Evolutionary conservation across 179 eudicot genomes (phyloP), one percentile per base, ranked within the genome.

Genomic region (Beta lomatogona): DNA sequence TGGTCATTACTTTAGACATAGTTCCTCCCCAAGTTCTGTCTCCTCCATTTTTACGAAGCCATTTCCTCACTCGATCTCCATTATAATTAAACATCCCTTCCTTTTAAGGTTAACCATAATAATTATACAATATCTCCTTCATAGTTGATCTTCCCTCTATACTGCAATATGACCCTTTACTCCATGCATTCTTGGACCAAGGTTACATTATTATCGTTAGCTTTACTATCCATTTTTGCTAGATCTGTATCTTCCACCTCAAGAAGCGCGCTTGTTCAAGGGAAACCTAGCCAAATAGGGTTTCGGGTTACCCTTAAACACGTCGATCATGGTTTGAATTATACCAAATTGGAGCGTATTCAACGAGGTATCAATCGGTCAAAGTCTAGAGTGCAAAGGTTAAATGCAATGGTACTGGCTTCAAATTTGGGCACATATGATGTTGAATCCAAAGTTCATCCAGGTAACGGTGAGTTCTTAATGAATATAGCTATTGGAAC

Each of bases 381-480:
- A 19, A 87, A 72, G 72, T 59, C 81, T 58, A 86, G 98, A 86
- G 59, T 88, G 71, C 83, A 90, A 54, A 85, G 78, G 85, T 86
- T 95, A 50, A 88, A 75, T 73, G 82, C 85, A 28, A 91, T 93
- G 94, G 82, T 86, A 4, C 82, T 87, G 77, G 90, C 88, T 13
- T 78, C 87, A 11, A 19, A 66, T 16, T n/a, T 41, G 18, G 66
- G 77, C 3, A 21, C 89, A 0, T 82, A 73, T 77, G 81, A 84
- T 25, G 79, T 86, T 3, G 83, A 83, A 28, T 79, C 95, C 16
- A 77, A 84, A 16, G 79, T 93, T n/a, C 86, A 87, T 59, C 90
- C 94, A 0, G 98, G 98, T 14, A 91, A 83, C 16, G 96, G 98
- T 0, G 98, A 93, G 88, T 93, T 90, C 71, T 79, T 93, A 6